A percentile compares a stretch with the other conserved stretches of the same genome.
Conservation (phyloP, 75 land plant species). For the Chamaecyparis obtusa region DNA sequence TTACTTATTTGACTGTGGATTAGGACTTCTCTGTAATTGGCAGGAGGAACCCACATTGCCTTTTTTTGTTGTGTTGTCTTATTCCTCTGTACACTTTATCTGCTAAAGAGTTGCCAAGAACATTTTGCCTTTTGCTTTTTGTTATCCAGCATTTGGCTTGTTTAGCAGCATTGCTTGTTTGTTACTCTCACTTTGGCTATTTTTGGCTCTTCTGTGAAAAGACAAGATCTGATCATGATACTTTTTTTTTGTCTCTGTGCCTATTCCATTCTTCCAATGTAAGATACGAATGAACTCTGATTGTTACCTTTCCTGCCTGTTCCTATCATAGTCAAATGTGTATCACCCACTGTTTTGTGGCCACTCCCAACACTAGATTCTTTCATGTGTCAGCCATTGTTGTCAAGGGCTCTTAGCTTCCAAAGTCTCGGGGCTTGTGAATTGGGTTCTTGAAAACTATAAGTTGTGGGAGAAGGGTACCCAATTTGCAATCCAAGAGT, state of each 20-base stretch:
- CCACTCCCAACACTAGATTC: neutral
- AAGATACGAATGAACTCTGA: neutral
- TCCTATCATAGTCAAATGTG: neutral
- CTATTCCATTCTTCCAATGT: neutral
- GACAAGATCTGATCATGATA: neutral
- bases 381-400: neutral
- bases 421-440: neutral
- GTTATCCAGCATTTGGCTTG: neutral
- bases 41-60: neutral
- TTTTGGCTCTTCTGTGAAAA: neutral
- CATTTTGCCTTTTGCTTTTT: neutral
- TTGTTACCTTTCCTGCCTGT: neutral
- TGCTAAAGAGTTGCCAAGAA: neutral
- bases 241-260: neutral
- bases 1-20: no score
- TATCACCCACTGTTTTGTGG: neutral
- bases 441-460: neutral
- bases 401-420: neutral
- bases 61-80: neutral
- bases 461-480: neutral
- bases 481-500: neutral
- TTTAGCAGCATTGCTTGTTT: neutral
- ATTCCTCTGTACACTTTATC: neutral
- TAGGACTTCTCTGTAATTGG: neutral
- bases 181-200: neutral